Percentiles rank a stretch among this genome's conserved stretches.
These are phyloP conservation scores for Lipomyces spencermartinsiae DNA, from an alignment of 805 yeast species.

Conservation along the genomic window DNA sequence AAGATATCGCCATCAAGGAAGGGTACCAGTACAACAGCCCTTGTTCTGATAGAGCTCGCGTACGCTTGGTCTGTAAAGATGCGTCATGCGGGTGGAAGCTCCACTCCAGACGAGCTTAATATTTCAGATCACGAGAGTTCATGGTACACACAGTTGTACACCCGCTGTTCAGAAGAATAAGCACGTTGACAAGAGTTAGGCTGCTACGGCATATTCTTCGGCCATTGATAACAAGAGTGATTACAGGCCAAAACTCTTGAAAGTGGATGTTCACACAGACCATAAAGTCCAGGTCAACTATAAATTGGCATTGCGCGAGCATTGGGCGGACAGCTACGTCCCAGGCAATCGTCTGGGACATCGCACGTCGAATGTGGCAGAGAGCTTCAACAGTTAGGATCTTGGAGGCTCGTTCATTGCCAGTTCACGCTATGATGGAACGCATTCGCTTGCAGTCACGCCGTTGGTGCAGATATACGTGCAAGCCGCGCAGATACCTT, in stretches of 20 bases:
- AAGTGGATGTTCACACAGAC: not conserved
- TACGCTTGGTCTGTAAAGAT: not conserved
- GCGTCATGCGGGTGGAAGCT: not conserved
- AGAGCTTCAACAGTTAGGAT: not conserved
- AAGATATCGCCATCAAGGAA: not conserved
- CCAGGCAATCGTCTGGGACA: not conserved
- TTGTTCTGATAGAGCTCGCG: not conserved
- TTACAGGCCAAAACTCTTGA: not conserved
- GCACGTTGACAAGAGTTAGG: conserved; percentile 1
- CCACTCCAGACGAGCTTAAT: not conserved
- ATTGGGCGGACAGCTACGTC: not conserved
- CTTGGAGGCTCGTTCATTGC: not conserved
- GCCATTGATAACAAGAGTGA: not conserved
- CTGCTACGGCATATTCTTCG: not conserved
- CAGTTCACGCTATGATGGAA: not conserved
- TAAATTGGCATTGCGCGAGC: not conserved
- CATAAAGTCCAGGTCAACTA: not conserved
- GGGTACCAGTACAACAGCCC: not conserved
- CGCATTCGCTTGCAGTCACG: not conserved
- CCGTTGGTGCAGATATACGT: too few relatives aligned
- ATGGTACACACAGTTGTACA: not conserved
- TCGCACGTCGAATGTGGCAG: conserved; percentile 4
- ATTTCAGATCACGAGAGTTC: conserved; percentile 4
- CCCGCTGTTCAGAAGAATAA: conserved; percentile 2
- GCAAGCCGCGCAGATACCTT: too few relatives aligned